Evolutionary conservation across 345 rosid species (phyloP).

Genomic region (Eucalyptus brandiana): DNA sequence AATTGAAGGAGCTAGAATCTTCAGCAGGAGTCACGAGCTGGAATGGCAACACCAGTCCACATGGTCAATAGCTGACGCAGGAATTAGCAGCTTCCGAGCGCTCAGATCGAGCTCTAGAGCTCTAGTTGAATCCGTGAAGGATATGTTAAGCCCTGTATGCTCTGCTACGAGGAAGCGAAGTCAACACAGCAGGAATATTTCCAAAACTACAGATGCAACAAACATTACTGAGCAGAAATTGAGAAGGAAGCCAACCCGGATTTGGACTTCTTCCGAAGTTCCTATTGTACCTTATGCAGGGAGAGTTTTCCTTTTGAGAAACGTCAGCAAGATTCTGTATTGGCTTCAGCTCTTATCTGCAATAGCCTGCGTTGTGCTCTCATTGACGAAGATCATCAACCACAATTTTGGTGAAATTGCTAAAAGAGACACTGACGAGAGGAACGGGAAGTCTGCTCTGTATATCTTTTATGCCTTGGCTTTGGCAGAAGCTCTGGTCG

Average conservation of each 20-base stretch:
- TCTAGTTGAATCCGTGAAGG: conserved; percentile 7
- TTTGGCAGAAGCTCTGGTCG: not conserved
- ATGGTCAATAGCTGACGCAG: not conserved
- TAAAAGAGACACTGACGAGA: conserved; percentile 50
- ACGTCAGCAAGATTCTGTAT: not conserved
- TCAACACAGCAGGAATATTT: not conserved
- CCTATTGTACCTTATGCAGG: conserved; percentile 57
- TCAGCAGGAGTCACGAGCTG: not conserved
- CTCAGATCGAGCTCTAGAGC: conserved; percentile 28
- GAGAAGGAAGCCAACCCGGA: conserved; percentile 10
- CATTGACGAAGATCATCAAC: conserved; percentile 43
- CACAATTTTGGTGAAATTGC: conserved; percentile 55
- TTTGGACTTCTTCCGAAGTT: conserved; percentile 58
- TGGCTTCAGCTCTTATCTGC: not conserved
- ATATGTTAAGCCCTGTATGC: not conserved
- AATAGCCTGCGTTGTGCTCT: conserved; percentile 17
- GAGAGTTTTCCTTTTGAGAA: conserved; percentile 53
- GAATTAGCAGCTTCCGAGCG: conserved; percentile 39
- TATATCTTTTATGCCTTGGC: not conserved
- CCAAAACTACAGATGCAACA: not conserved
- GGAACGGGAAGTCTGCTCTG: conserved; percentile 54
- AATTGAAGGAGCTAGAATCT: not conserved
- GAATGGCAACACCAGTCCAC: not conserved
- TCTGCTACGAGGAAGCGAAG: conserved; percentile 1
- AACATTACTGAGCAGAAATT: not conserved